Evolutionary conservation across 2,329 filamentous ascomycete genomes (phyloP).

Genomic region (Hypoxylon sp.): DNA sequence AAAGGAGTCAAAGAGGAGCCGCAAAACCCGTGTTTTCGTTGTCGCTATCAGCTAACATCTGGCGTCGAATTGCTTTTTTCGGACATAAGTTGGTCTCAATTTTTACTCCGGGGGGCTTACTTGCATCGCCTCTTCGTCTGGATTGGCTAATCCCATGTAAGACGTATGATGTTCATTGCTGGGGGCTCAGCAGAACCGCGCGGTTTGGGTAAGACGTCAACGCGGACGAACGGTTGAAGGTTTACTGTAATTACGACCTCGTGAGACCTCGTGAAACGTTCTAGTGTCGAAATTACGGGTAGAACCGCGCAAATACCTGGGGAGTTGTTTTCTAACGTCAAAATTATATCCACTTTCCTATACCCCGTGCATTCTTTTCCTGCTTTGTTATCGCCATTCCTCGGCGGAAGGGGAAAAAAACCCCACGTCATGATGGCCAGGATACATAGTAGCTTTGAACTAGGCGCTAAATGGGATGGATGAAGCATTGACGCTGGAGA

Average conservation of each 20-base stretch:
- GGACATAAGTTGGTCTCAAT: constrained; percentile 28
- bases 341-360: neutral
- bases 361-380: constrained; percentile 12
- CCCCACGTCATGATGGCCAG: neutral
- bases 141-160: constrained; percentile 16
- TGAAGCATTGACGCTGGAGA: constrained; percentile 1
- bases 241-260: constrained; percentile 14
- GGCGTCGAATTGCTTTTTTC: constrained; percentile 30
- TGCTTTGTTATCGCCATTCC: neutral
- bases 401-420: constrained; percentile 22
- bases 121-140: constrained; percentile 14
- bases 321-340: neutral
- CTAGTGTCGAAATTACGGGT: constrained; percentile 12
- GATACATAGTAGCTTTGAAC: constrained; percentile 6
- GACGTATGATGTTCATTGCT: constrained; percentile 16
- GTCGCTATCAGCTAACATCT: constrained; percentile 5
- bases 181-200: constrained; percentile 23
- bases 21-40: constrained; percentile 6
- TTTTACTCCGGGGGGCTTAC: constrained; percentile 17
- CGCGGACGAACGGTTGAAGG: constrained; percentile 36
- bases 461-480: constrained; percentile 14
- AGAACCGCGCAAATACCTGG: constrained; percentile 7
- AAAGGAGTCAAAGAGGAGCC: constrained; percentile 23
- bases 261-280: constrained; percentile 18
- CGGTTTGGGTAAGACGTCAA: constrained; percentile 21